Evolutionary conservation across 1,139 yeast genomes (phyloP).

Genomic region (Geotrichum armillariae): DNA sequence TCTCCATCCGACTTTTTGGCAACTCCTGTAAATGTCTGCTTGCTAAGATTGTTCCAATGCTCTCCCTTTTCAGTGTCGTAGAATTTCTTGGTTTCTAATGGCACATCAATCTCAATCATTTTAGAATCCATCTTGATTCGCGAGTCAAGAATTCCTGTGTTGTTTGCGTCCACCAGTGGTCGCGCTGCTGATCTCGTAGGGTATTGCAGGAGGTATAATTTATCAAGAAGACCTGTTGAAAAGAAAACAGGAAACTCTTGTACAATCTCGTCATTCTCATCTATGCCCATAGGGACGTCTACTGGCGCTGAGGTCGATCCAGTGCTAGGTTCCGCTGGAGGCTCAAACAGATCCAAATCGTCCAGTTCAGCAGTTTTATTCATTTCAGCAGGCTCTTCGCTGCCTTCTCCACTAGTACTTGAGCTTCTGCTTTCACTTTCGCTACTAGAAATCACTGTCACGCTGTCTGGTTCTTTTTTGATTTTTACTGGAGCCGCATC

Average conservation of each 20-base stretch:
- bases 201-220: slow-evolving; percentile 60
- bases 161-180: slow-evolving; percentile 45
- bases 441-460: slow-evolving; percentile 1
- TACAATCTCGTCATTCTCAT: slow-evolving; percentile 69
- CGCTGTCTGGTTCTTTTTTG: slow-evolving; percentile 4
- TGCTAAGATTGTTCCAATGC: slow-evolving; percentile 58
- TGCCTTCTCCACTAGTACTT: not conserved
- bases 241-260: slow-evolving; percentile 69
- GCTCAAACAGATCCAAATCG: not conserved
- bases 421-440: not conserved
- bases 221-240: slow-evolving; percentile 36
- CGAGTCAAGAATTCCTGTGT: slow-evolving; percentile 48
- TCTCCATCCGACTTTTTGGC: slow-evolving; percentile 54
- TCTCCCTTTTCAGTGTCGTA: slow-evolving; percentile 64
- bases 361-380: not conserved
- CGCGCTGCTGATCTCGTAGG: slow-evolving; percentile 63
- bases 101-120: slow-evolving; percentile 67
- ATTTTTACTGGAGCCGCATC: slow-evolving; percentile 11
- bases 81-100: slow-evolving; percentile 61
- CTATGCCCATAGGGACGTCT: not conserved
- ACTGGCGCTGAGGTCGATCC: not conserved
- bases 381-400: not conserved
- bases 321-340: not conserved
- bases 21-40: slow-evolving; percentile 71
- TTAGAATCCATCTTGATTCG: slow-evolving; percentile 63